Evolutionary conservation across 352 stramenopile species (phyloP), one percentile per base, ranked within the genome.

Genomic region (Blastocystis sp.): DNA sequence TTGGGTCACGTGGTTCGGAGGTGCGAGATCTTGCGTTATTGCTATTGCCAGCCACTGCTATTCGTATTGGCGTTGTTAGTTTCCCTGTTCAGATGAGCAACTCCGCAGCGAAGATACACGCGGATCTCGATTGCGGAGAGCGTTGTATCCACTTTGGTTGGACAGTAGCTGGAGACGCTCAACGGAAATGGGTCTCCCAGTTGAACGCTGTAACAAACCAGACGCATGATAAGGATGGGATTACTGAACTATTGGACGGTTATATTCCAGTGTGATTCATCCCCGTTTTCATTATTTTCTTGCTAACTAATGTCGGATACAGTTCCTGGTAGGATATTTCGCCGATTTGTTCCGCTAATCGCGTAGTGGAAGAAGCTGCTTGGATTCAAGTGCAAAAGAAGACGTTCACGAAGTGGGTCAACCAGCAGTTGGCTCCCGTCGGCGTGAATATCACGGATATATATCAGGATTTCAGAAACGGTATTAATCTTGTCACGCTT

Each of bases 381-480:
- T 81, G 71, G 71, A 81, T 81, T 81, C 35, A 81, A 65, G 50
- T 81, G 37, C 71, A 81, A 50, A 81, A 81, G 71, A 81, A 81
- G 41, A 81, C 71, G 26, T 81, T 81, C 41, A 81, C 71, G 9
- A 81, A 81, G 59, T 81, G 71, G 71, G 71, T 81, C 13, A 81
- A 81, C 45, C 71, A 81, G 55, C 71, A 81, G 37, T 21, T 61
- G 59, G 71, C 50, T 21, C 71, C 71, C 35, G 71, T 81, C 31
- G 71, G 71, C 13, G 50, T 63, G n/a, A 26, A 35, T 6, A 66
- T 81, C 31, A 10, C 13, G 9, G 39, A 81, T 81, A 59, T 81
- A 2, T 81, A 81, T 61, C 21, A 13, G 50, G 71, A 81, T 67
- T 81, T 81, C 71, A 65, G 12, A 24, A 81, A 21, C 39, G 71